Conservation (phyloP, 305 asterid genomes). For the Nicotiana rustica region DNA sequence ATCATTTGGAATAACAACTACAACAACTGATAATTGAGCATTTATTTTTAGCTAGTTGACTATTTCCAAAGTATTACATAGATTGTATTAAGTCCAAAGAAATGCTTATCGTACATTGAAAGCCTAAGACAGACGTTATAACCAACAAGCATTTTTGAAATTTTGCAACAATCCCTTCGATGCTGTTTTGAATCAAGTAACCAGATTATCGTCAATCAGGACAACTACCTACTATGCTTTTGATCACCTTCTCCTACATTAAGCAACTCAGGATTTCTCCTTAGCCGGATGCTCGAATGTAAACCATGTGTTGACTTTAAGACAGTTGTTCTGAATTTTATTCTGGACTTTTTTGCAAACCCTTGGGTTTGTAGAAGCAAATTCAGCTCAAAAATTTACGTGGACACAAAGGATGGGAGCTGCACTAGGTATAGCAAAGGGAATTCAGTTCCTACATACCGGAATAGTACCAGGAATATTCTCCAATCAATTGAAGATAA, state of each 20-base stretch:
- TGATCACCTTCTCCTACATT: conserved; percentile 19
- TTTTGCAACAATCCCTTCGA: conserved; percentile 3
- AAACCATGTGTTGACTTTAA: not conserved
- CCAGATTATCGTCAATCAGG: not conserved
- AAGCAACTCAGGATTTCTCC: not conserved
- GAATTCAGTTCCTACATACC: conserved; percentile 87
- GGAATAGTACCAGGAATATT: conserved; percentile 85
- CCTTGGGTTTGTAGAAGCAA: conserved; percentile 49
- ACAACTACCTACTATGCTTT: not conserved
- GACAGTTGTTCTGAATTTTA: conserved; percentile 22
- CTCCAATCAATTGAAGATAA: conserved; percentile 69
- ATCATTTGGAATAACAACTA: not conserved
- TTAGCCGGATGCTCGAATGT: not conserved
- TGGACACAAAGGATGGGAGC: conserved; percentile 85
- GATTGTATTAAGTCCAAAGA: not conserved
- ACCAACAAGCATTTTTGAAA: conserved; percentile 6
- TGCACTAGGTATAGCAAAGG: conserved; percentile 73
- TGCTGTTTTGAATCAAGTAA: not conserved
- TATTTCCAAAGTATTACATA: not conserved
- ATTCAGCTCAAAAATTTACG: conserved; percentile 51
- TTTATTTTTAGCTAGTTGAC: not conserved
- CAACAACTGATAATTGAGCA: not conserved
- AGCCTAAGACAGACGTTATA: not conserved
- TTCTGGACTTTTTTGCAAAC: not conserved
- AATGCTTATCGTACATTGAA: not conserved